phyloP scores from a whole-genome alignment of 495 filamentous ascomycete genomes.

The Trichoderma gamsii region DNA sequence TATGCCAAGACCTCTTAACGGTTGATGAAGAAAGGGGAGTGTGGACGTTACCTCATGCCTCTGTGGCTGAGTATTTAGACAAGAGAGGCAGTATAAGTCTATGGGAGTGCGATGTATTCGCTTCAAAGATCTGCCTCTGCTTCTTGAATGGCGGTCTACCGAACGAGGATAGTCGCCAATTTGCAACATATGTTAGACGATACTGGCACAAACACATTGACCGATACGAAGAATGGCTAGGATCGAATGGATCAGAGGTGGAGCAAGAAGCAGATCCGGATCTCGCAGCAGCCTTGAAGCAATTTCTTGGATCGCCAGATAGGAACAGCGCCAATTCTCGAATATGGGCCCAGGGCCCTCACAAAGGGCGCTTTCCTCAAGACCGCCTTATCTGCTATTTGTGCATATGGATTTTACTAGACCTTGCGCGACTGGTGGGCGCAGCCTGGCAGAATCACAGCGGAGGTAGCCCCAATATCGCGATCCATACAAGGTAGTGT shows the following conservation, averaged over 20 bases:
- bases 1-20: background rate
- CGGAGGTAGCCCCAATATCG: background rate
- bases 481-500: too few relatives aligned
- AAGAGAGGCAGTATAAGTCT: background rate
- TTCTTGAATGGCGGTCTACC: background rate
- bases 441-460: background rate
- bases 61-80: slow-evolving; percentile 1
- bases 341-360: background rate
- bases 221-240: background rate
- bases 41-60: background rate
- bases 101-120: background rate
- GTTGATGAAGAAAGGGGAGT: background rate
- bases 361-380: background rate
- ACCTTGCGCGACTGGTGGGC: background rate
- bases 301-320: background rate
- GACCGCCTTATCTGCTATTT: background rate
- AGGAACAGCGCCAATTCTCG: background rate
- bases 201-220: background rate
- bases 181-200: background rate
- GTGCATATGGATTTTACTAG: background rate
- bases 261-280: background rate
- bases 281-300: background rate
- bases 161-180: background rate
- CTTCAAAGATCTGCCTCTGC: background rate
- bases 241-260: background rate